Evolutionary conservation across 1,284 basidiomycete species (phyloP).

Genomic region (Apiotrichum sp.): DNA sequence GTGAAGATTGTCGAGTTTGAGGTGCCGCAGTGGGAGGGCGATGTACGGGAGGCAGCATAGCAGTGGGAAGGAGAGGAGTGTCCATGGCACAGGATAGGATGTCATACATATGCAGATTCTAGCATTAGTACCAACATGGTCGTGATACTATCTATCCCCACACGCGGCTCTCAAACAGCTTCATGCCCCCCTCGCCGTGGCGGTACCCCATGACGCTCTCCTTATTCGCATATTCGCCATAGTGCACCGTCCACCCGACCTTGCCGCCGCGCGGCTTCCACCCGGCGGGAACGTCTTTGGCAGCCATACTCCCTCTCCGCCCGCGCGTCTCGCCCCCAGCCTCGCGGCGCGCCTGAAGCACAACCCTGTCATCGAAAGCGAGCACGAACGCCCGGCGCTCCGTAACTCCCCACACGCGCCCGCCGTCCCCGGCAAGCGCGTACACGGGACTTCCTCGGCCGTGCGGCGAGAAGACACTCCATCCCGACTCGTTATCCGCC

Average conservation of each 20-base stretch:
- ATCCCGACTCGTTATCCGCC: conserved; percentile 15
- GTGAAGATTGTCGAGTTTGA: conserved; percentile 47
- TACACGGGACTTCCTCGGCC: conserved; percentile 46
- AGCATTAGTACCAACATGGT: too few species aligned
- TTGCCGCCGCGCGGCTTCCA: conserved; percentile 33
- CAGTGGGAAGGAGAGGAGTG: conserved; percentile 2
- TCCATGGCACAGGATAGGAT: neutral
- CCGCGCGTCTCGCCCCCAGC: neutral
- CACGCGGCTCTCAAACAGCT: conserved; percentile 26
- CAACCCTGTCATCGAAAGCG: conserved; percentile 32
- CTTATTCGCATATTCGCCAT: conserved; percentile 21
- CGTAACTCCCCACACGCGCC: conserved; percentile 45
- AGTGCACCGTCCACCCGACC: conserved; percentile 32
- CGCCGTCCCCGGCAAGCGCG: conserved; percentile 36
- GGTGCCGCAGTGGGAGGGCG: conserved; percentile 41
- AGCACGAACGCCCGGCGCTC: conserved; percentile 41
- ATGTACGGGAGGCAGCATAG: too few species aligned
- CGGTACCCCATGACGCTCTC: conserved; percentile 33
- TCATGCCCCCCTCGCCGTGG: conserved; percentile 27
- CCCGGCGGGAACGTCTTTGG: conserved; percentile 21
- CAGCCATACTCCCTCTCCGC: neutral
- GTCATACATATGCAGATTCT: too few species aligned
- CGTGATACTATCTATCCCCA: neutral
- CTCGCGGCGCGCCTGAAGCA: neutral
- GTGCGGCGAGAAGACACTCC: conserved; percentile 42